Evolutionary conservation across 2,329 filamentous ascomycete species (phyloP).

Genomic region (Monosporascus sp.): DNA sequence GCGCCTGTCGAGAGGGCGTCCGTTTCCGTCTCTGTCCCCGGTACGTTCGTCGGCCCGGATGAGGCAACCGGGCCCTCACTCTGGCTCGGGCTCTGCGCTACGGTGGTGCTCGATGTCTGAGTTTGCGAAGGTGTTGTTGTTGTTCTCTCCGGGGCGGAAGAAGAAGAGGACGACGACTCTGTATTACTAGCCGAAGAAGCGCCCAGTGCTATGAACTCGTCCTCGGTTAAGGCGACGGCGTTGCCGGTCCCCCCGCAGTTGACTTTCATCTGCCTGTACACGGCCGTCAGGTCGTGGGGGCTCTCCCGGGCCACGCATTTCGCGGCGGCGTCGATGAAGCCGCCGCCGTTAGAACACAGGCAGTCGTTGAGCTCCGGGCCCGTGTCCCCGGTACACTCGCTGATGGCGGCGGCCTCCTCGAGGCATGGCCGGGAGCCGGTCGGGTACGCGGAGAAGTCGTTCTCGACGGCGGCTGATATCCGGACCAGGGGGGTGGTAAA

Average conservation of each 20-base stretch:
- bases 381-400: constrained; percentile 36
- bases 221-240: constrained; percentile 36
- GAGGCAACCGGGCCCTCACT: too few species aligned
- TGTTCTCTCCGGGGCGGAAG: constrained; percentile 10
- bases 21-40: constrained; percentile 6
- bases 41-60: constrained; percentile 7
- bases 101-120: too few species aligned
- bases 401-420: constrained; percentile 32
- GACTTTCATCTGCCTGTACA: constrained; percentile 38
- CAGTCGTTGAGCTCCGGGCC: constrained; percentile 41
- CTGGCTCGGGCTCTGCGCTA: too few species aligned
- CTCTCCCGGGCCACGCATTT: constrained; percentile 37
- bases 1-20: constrained; percentile 29
- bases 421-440: constrained; percentile 38
- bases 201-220: constrained; percentile 35
- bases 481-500: too few species aligned
- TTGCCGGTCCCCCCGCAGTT: constrained; percentile 42
- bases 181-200: constrained; percentile 10
- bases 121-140: constrained; percentile 9
- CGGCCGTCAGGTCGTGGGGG: constrained; percentile 32
- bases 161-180: not conserved
- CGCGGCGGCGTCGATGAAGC: constrained; percentile 44
- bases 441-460: constrained; percentile 42
- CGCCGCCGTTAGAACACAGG: constrained; percentile 43
- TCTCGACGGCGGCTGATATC: constrained; percentile 19